phyloP scores from a whole-genome alignment of 2,329 filamentous ascomycete genomes.

The Lasiodiplodia gonubiensis region DNA sequence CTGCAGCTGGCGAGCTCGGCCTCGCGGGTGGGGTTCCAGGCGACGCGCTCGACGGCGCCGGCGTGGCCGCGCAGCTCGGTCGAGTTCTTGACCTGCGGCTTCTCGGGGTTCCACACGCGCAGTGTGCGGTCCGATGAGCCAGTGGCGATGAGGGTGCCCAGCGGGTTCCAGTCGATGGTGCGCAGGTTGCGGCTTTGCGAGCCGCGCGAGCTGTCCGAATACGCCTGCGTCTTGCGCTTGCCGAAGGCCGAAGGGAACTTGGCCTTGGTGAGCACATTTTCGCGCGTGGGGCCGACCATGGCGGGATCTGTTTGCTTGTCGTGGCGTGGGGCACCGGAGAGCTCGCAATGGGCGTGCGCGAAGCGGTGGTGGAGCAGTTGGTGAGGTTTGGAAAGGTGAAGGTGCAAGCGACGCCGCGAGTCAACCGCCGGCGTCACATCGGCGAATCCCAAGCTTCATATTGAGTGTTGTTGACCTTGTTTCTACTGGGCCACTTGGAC shows the following conservation, averaged over 20 bases:
- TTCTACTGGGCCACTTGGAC: background rate
- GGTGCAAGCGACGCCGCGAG: conserved; percentile 10
- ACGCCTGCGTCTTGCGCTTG: conserved; percentile 72
- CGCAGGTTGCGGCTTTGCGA: conserved; percentile 58
- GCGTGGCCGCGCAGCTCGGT: conserved; percentile 75
- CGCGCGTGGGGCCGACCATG: conserved; percentile 45
- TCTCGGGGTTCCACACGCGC: conserved; percentile 82
- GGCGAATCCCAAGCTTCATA: conserved; percentile 3
- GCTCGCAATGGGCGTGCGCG: background rate
- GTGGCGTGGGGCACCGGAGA: background rate
- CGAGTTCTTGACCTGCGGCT: conserved; percentile 73
- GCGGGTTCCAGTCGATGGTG: conserved; percentile 86
- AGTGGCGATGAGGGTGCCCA: conserved; percentile 82
- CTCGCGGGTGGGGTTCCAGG: conserved; percentile 78
- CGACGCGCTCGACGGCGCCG: conserved; percentile 73
- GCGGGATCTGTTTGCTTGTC: background rate
- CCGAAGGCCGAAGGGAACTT: conserved; percentile 71
- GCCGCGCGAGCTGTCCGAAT: conserved; percentile 53
- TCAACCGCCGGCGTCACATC: background rate
- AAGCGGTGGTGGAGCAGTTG: background rate
- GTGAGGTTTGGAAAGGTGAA: background rate
- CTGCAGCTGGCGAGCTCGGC: conserved; percentile 77
- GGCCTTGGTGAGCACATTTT: conserved; percentile 70
- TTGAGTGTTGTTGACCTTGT: background rate
- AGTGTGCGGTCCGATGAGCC: conserved; percentile 73